These are phyloP conservation scores for Phylloporus gajari DNA, from an alignment of 1,284 basidiomycete genomes.

Conservation along the genomic window DNA sequence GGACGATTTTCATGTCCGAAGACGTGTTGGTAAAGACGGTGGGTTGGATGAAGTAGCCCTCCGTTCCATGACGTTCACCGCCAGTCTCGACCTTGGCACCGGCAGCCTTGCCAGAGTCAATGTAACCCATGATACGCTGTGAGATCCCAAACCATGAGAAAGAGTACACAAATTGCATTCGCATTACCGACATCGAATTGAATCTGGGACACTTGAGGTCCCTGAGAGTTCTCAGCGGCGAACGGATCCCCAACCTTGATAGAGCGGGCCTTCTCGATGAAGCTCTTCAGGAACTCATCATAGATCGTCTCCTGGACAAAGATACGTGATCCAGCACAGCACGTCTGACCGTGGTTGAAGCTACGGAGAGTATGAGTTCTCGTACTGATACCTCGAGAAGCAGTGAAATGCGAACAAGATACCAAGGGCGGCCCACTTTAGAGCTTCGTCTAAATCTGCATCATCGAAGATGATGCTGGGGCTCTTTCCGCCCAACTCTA, in stretches of 20 bases:
- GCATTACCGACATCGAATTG: slow-evolving; percentile 67
- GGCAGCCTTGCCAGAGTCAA: slow-evolving; percentile 84
- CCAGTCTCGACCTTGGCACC: slow-evolving; percentile 86
- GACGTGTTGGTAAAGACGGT: slow-evolving; percentile 88
- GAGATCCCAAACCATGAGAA: slow-evolving; percentile 12
- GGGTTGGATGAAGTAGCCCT: slow-evolving; percentile 83
- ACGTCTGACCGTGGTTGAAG: slow-evolving; percentile 86
- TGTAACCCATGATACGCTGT: slow-evolving; percentile 88
- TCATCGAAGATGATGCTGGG: slow-evolving; percentile 83
- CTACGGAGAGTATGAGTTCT: slow-evolving; percentile 53
- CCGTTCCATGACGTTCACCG: slow-evolving; percentile 77
- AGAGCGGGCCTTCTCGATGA: slow-evolving; percentile 66
- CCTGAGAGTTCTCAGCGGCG: slow-evolving; percentile 74
- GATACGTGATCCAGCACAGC: slow-evolving; percentile 89
- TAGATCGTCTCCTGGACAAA: slow-evolving; percentile 88
- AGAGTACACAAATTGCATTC: slow-evolving; percentile 39
- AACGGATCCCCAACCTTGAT: slow-evolving; percentile 88
- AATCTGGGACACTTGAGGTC: slow-evolving; percentile 85
- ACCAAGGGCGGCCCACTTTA: slow-evolving; percentile 84
- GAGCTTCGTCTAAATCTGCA: slow-evolving; percentile 80
- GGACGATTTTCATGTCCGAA: slow-evolving; percentile 86
- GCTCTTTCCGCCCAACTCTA: slow-evolving; percentile 94
- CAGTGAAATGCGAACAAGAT: slow-evolving; percentile 63
- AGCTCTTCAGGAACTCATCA: slow-evolving; percentile 74
- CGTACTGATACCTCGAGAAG: not conserved